phyloP scores from a whole-genome alignment of 208 protist species.

The Trichomonas gallinae region DNA sequence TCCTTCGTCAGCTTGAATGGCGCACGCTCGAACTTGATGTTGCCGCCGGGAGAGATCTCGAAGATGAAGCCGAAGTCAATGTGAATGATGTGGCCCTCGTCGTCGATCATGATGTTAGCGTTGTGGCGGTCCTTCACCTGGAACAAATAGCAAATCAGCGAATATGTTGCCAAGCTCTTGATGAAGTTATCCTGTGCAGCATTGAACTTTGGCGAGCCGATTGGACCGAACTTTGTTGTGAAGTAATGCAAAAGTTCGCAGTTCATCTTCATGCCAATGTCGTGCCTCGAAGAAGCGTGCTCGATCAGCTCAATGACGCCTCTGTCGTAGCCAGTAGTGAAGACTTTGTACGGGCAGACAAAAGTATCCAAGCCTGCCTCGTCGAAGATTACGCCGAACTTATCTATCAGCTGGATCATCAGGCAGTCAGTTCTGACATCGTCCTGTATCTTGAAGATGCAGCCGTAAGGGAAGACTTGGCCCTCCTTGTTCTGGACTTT shows the following conservation, averaged over 20 bases:
- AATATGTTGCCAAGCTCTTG: slow-evolving; percentile 55
- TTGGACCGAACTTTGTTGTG: slow-evolving; percentile 65
- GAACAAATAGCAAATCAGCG: slow-evolving; percentile 51
- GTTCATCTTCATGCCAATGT: slow-evolving; percentile 65
- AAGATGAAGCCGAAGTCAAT: slow-evolving; percentile 70
- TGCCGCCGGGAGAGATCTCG: slow-evolving; percentile 55
- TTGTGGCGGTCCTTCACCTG: slow-evolving; percentile 68
- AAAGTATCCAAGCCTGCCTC: slow-evolving; percentile 57
- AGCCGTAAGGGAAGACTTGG: background rate
- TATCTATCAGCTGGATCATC: slow-evolving; percentile 65
- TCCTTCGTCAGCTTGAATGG: slow-evolving; percentile 53
- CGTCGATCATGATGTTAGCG: slow-evolving; percentile 63
- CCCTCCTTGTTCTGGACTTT: background rate
- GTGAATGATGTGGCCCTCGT: slow-evolving; percentile 53
- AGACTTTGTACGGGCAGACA: slow-evolving; percentile 70
- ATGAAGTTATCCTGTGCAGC: slow-evolving; percentile 61
- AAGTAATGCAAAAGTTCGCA: slow-evolving; percentile 66
- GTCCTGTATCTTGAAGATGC: slow-evolving; percentile 78
- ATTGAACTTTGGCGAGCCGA: slow-evolving; percentile 57
- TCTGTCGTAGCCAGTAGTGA: slow-evolving; percentile 55
- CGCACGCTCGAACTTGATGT: slow-evolving; percentile 57
- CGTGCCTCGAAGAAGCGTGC: slow-evolving; percentile 60
- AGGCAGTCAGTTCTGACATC: slow-evolving; percentile 75
- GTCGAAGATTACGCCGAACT: slow-evolving; percentile 62
- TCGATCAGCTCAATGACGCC: slow-evolving; percentile 74